These are phyloP conservation scores for Gracilariopsis chorda DNA, from an alignment of 23 red algal genomes.

Conservation along the genomic window DNA sequence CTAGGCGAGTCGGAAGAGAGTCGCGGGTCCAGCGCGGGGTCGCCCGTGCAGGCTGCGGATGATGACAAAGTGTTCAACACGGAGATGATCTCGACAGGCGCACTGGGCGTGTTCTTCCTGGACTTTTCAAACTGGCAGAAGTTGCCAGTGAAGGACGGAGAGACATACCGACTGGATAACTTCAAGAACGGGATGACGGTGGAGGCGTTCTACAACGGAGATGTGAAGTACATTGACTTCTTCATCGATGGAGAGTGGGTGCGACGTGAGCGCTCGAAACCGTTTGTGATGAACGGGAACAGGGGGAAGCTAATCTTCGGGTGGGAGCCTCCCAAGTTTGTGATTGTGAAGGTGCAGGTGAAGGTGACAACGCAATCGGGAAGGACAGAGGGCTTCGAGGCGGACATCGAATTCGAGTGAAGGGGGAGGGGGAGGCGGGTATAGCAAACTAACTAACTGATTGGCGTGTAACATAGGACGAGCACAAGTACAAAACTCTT, in stretches of 20 bases:
- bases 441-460: too few species aligned
- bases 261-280: constrained; percentile 6
- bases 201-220: constrained; percentile 43
- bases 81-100: constrained; percentile 11
- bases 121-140: constrained; percentile 40
- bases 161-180: constrained; percentile 20
- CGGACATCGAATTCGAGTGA: constrained; percentile 17
- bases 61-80: constrained; percentile 16
- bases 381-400: constrained; percentile 1
- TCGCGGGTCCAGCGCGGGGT: too few species aligned
- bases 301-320: constrained; percentile 31
- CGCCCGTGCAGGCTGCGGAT: background rate
- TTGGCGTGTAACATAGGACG: too few species aligned
- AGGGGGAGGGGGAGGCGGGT: background rate
- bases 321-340: constrained; percentile 1
- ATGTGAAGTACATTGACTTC: constrained; percentile 28
- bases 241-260: constrained; percentile 20
- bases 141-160: constrained; percentile 4
- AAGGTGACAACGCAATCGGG: constrained; percentile 13
- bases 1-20: too few species aligned
- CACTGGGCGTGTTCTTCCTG: constrained; percentile 42
- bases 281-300: constrained; percentile 46
- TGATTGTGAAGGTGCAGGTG: constrained; percentile 30
- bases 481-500: too few species aligned
- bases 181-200: constrained; percentile 32